Evolutionary conservation across 768 basidiomycete genomes (phyloP).

Genomic region (Mycena maculata): DNA sequence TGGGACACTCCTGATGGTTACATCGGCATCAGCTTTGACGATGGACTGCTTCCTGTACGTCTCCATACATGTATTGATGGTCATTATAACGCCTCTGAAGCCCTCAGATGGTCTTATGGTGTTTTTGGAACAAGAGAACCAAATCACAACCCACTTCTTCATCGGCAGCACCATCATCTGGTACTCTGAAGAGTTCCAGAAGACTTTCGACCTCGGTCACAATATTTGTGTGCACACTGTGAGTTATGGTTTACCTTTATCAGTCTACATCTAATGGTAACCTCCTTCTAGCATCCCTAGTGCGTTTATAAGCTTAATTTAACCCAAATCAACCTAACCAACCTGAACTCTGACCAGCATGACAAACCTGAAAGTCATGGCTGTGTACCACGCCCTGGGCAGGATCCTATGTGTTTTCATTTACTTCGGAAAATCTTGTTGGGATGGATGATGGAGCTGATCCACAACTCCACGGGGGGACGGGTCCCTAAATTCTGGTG

Average conservation of each 20-base stretch:
- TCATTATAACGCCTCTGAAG: slow-evolving; percentile 38
- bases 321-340: too few species aligned
- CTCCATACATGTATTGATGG: not conserved
- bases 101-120: slow-evolving; percentile 63
- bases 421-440: slow-evolving; percentile 50
- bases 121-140: slow-evolving; percentile 72
- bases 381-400: slow-evolving; percentile 53
- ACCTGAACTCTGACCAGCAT: slow-evolving; percentile 85
- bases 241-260: too few species aligned
- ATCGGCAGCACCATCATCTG: slow-evolving; percentile 83
- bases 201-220: slow-evolving; percentile 58
- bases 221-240: slow-evolving; percentile 68
- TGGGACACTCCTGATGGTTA: slow-evolving; percentile 82
- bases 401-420: not conserved
- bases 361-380: slow-evolving; percentile 74
- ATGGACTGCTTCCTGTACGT: slow-evolving; percentile 69
- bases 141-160: slow-evolving; percentile 86
- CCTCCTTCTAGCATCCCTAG: too few species aligned
- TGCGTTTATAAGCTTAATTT: too few species aligned
- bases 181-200: slow-evolving; percentile 65
- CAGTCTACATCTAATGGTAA: too few species aligned
- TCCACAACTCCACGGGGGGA: slow-evolving; percentile 85
- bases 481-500: slow-evolving; percentile 81
- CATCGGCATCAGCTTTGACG: slow-evolving; percentile 80
- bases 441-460: slow-evolving; percentile 84